These are phyloP conservation scores for Trichoderma koningiopsis DNA, from an alignment of 2,329 filamentous ascomycete species.

Conservation along the genomic window DNA sequence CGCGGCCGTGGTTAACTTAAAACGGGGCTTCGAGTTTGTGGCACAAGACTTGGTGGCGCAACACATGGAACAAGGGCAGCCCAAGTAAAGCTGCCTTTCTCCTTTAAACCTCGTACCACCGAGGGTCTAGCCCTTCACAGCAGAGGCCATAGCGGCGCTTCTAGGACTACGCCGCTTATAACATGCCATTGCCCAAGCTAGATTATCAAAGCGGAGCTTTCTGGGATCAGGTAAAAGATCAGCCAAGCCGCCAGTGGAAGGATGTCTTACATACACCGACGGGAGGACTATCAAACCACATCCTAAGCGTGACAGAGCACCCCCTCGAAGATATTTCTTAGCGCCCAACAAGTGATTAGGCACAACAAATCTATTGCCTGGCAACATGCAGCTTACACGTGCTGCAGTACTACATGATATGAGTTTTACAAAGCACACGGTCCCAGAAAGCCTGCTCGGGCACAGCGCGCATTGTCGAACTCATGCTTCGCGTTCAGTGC, in stretches of 20 bases:
- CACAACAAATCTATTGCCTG: background rate
- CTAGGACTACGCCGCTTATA: background rate
- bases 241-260: constrained; percentile 15
- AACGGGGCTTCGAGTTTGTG: background rate
- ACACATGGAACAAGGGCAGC: background rate
- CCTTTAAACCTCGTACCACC: background rate
- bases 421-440: background rate
- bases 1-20: background rate
- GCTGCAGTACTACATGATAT: background rate
- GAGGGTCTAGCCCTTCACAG: background rate
- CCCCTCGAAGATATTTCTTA: constrained; percentile 8
- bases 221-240: constrained; percentile 6
- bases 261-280: constrained; percentile 20
- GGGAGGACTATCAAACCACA: constrained; percentile 6
- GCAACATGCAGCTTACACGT: background rate
- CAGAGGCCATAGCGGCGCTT: background rate
- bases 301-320: background rate
- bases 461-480: background rate
- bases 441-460: background rate
- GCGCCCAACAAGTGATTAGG: constrained; percentile 1
- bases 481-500: background rate
- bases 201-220: constrained; percentile 8
- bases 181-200: background rate
- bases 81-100: background rate
- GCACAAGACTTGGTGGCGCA: background rate